Percentiles rank a stretch among this genome's conserved stretches.
Evolutionary conservation across 768 basidiomycete genomes (phyloP).

Genomic region (Xerocomellus intermedius): DNA sequence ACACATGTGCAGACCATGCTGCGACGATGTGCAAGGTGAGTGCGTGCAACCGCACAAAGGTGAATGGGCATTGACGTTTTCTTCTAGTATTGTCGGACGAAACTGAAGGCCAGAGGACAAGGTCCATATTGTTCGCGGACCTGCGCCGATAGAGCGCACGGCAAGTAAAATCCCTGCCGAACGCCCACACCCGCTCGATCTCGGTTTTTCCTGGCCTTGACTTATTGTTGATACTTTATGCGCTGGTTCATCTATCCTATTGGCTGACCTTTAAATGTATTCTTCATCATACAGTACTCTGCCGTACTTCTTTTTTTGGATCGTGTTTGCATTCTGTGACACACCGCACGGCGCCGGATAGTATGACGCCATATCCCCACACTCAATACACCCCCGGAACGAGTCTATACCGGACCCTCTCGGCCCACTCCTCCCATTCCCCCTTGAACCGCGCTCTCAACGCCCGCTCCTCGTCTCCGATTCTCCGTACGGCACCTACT

Average conservation of each 20-base stretch:
- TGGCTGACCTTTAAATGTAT: not conserved
- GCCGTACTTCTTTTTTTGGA: not conserved
- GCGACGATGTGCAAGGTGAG: conserved; percentile 26
- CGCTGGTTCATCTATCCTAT: not conserved
- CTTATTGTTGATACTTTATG: not conserved
- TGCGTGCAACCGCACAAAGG: not conserved
- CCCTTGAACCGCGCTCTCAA: conserved; percentile 14
- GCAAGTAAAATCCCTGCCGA: conserved; percentile 7
- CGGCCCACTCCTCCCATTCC: conserved; percentile 38
- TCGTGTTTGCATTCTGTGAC: not conserved
- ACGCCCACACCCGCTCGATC: not conserved
- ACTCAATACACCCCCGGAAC: conserved; percentile 46
- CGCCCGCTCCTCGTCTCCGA: conserved; percentile 10
- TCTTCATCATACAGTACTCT: not conserved
- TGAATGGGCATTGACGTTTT: not conserved
- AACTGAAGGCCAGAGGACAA: conserved; percentile 12
- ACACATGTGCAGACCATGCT: conserved; percentile 53
- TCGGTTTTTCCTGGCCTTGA: not conserved
- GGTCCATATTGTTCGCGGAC: conserved; percentile 27
- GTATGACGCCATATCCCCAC: not conserved
- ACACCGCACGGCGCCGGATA: not conserved
- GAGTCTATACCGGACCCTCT: conserved; percentile 45
- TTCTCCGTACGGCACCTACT: conserved; percentile 8
- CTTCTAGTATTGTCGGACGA: conserved; percentile 23
- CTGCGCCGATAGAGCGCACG: conserved; percentile 21